Conservation (phyloP, 768 basidiomycete genomes). For the Calocera viscosa region DNA sequence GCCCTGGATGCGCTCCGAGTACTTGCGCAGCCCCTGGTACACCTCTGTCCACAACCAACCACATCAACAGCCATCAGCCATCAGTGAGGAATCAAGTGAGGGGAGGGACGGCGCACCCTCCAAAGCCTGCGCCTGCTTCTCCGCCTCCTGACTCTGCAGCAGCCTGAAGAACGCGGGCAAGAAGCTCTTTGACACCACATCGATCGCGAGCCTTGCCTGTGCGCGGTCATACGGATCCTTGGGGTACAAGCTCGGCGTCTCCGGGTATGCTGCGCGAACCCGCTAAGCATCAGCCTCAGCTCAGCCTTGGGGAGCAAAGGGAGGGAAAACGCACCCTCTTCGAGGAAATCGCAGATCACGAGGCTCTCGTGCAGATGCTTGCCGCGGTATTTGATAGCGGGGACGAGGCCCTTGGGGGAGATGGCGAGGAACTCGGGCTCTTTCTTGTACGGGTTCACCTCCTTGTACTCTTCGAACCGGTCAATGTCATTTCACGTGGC, state of each 20-base stretch:
- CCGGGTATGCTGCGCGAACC: constrained; percentile 11
- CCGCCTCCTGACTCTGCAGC: constrained; percentile 30
- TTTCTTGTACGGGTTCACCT: constrained; percentile 75
- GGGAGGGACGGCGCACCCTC: constrained; percentile 11
- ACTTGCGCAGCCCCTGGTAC: constrained; percentile 29
- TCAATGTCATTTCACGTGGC: too few relatives aligned
- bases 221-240: constrained; percentile 41
- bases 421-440: constrained; percentile 65
- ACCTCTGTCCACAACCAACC: too few relatives aligned
- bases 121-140: constrained; percentile 22
- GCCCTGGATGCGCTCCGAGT: constrained; percentile 32
- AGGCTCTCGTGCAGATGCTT: constrained; percentile 65
- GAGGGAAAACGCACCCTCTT: constrained; percentile 44
- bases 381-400: constrained; percentile 42
- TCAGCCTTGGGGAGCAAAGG: constrained; percentile 8
- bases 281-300: not conserved
- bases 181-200: constrained; percentile 39
- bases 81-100: not conserved
- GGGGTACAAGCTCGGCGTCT: constrained; percentile 40
- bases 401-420: constrained; percentile 73
- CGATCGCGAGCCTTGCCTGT: constrained; percentile 43
- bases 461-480: constrained; percentile 26
- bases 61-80: too few relatives aligned
- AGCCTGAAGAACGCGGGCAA: constrained; percentile 43
- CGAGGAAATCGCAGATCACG: constrained; percentile 63